Base-by-base conservation (phyloP, 192 early-diverging fungal genomes). In the Gryganskiella cystojenkinii region DNA sequence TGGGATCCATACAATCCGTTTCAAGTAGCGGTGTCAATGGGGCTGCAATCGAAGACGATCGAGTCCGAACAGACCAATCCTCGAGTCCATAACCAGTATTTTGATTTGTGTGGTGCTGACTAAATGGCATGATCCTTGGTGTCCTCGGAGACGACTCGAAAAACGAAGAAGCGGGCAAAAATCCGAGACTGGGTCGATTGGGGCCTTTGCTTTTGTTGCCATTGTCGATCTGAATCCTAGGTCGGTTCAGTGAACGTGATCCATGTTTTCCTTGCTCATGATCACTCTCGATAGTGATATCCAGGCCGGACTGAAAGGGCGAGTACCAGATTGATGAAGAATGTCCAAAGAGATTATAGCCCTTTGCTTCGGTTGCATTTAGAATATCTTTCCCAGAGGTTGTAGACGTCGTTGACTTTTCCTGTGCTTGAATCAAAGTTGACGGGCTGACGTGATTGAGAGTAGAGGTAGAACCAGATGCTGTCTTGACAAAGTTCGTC, bases 281-380 rank as follows among this genome's bases (percentile, higher is more conserved):
- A n/a, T 76, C 72, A 35, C 72, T 67, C 46, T 76, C 72, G 19
- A 76, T 76, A 4, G 65, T 49, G 17, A 76, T 76, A 51, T 76
- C 72, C 5, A 76, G 46, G 0, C 72, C 72, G 15, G 72, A 76
- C 34, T 76, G 72, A 49, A 76, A 76, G 4, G 72, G 72, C 15
- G 72, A 76, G 40, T 76, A 76, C 72, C 72, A 76, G 35, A 67
- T 67, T 3, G 64, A n/a, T n/a, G n/a, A 67, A 1, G 72, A 65
- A 15, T 61, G 40, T 20, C 72, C 64, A 57, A 67, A 67, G 1
- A 67, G 20, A 42, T 61, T 59, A 22, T 75, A 52, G 4, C 22
- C 44, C 33, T 53, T 61, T 19, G 45, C 28, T 24, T 33, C 52
- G n/a, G 37, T 31, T 14, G 54, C 34, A 3, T 22, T 15, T 14